A percentile compares a stretch with the other conserved stretches of the same genome.
Evolutionary conservation across 768 basidiomycete species (phyloP).

Genomic region (Trametes gibbosa): DNA sequence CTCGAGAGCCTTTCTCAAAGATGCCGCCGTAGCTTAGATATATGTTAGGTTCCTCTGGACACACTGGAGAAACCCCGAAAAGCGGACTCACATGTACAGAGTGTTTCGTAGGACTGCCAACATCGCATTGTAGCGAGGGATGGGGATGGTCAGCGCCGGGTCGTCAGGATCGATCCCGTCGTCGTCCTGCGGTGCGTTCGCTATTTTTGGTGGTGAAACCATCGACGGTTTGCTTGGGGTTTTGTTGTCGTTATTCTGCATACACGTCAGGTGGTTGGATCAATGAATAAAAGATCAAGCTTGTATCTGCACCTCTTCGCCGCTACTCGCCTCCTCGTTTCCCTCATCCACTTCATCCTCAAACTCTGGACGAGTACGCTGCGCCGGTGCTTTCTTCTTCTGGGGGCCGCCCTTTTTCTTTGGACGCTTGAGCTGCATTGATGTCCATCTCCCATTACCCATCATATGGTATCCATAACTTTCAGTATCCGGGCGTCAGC

Average conservation of each 20-base stretch:
- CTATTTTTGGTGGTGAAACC: not conserved
- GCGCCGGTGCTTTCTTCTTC: conserved; percentile 38
- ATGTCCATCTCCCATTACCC: conserved; percentile 77
- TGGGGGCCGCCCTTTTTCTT: conserved; percentile 50
- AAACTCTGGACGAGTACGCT: conserved; percentile 10
- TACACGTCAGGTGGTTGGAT: not conserved
- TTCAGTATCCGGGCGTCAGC: not conserved
- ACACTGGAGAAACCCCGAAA: not conserved
- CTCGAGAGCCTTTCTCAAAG: conserved; percentile 74
- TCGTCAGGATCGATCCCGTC: conserved; percentile 59
- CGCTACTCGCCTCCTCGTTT: conserved; percentile 20
- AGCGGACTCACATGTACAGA: conserved; percentile 70
- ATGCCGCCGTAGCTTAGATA: conserved; percentile 79
- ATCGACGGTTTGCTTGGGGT: conserved; percentile 1
- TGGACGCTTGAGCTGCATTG: conserved; percentile 63
- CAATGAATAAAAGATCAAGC: too few species aligned
- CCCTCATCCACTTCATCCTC: conserved; percentile 23
- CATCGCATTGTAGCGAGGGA: conserved; percentile 86
- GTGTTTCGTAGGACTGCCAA: conserved; percentile 80
- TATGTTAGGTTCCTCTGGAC: not conserved
- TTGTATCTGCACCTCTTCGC: conserved; percentile 18
- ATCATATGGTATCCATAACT: conserved; percentile 78
- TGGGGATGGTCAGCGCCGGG: conserved; percentile 54
- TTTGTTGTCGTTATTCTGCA: not conserved
- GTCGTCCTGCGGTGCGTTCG: conserved; percentile 19